Percentiles rank a stretch among this genome's conserved stretches.
Conservation (phyloP, 2,329 filamentous ascomycete species). For the Fusarium algeriense region DNA sequence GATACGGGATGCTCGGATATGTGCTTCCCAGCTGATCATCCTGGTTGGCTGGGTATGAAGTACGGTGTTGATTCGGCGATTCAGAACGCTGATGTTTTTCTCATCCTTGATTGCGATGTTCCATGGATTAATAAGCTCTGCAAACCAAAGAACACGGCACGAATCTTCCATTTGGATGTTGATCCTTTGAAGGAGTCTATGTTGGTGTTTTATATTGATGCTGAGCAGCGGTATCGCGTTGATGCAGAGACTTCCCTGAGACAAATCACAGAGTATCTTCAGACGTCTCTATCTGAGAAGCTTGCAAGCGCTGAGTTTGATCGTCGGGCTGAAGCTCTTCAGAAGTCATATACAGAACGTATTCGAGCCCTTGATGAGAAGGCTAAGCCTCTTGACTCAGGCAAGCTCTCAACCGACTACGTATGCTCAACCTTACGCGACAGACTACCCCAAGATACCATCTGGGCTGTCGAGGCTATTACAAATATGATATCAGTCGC, state of each 20-base stretch:
- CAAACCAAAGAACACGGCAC: not conserved
- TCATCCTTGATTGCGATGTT: slow-evolving; percentile 30
- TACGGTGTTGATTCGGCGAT: slow-evolving; percentile 17
- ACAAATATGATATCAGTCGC: slow-evolving; percentile 7
- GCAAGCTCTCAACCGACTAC: slow-evolving; percentile 3
- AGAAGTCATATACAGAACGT: not conserved
- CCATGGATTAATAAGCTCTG: slow-evolving; percentile 30
- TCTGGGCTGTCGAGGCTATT: slow-evolving; percentile 16
- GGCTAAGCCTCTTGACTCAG: not conserved
- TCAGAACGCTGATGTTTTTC: slow-evolving; percentile 15
- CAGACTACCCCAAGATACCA: not conserved
- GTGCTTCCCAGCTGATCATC: slow-evolving; percentile 34
- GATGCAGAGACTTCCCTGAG: not conserved
- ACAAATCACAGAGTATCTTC: slow-evolving; percentile 3
- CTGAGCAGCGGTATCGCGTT: slow-evolving; percentile 24
- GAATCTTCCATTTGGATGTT: slow-evolving; percentile 25
- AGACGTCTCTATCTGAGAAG: rapidly evolving
- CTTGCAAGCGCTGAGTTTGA: not conserved
- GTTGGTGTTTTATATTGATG: slow-evolving; percentile 18
- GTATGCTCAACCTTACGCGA: not conserved
- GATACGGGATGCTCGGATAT: slow-evolving; percentile 31
- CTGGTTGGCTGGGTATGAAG: slow-evolving; percentile 17
- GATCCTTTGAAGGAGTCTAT: slow-evolving; percentile 24
- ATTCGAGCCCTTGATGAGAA: not conserved
- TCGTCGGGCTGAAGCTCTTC: not conserved